Evolutionary conservation across 176 grass and related monocot genomes (phyloP).

Genomic region (Bonia amplexicaulis): DNA sequence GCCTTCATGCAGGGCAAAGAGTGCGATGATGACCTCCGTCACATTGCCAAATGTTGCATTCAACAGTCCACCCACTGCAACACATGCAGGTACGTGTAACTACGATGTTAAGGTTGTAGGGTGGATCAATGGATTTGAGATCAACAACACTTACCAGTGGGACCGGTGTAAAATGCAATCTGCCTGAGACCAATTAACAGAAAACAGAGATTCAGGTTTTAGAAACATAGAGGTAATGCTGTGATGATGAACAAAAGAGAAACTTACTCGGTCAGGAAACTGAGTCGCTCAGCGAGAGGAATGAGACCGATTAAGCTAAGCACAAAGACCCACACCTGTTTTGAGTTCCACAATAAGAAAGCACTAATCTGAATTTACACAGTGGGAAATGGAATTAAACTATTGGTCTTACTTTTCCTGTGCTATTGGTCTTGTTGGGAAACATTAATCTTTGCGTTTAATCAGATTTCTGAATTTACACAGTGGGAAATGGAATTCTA

Average conservation of each 20-base stretch:
- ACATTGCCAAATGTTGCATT: conserved; percentile 97
- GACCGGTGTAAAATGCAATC: conserved; percentile 77
- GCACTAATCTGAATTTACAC: too few relatives aligned
- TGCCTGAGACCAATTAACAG: conserved; percentile 46
- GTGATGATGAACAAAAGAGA: neutral
- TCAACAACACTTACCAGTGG: conserved; percentile 48
- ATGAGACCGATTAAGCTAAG: conserved; percentile 74
- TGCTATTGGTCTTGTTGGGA: neutral
- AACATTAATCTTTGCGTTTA: neutral
- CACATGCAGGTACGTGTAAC: neutral
- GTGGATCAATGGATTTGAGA: neutral
- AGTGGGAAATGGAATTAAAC: too few relatives aligned
- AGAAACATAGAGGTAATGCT: neutral
- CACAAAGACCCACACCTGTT: conserved; percentile 80
- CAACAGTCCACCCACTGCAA: conserved; percentile 76
- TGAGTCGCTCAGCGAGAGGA: conserved; percentile 89
- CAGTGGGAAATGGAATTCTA: neutral
- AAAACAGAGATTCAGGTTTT: neutral
- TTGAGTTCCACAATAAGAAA: neutral
- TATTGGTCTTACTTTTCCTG: neutral
- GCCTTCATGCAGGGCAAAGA: conserved; percentile 64
- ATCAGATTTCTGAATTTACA: neutral
- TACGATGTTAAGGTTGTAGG: neutral
- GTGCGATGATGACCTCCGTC: conserved; percentile 75
- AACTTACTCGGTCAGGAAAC: conserved; percentile 91